Base-by-base conservation (phyloP, 2,329 filamentous ascomycete genomes). In the Colletotrichum karsti region DNA sequence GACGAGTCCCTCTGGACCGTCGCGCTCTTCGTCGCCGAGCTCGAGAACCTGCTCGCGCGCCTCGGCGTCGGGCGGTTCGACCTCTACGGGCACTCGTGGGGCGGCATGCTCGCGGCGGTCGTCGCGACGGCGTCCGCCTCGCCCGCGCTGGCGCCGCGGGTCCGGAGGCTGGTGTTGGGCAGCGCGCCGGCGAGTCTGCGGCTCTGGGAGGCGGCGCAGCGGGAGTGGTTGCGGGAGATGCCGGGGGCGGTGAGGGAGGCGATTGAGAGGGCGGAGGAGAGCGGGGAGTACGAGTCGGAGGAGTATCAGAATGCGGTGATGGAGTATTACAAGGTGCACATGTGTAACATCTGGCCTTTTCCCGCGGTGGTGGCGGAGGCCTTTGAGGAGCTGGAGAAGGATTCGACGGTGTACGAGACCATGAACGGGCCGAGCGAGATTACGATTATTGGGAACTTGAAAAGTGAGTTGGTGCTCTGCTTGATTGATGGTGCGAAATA, bases 51-150 rank as follows among this genome's bases (percentile, higher is more conserved):
- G 1, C 67, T 85, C 7, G 37, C 70, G 1, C 74, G 80, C 48
- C 76, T 88, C 0, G 76, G 75, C 0, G 77, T 88, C 30, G 58
- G 74, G 1, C 53, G 72, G 0, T 84, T 83, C 63, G 78, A 84
- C 67, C 61, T 87, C 0, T 76, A 83, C 1, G 85, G 86, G 1
- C 84, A 88, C 37, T 83, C 79, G 20, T 88, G 85, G 85, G 85
- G 86, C 15, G 86, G 83, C 0, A 86, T 88, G 82, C 74, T 88
- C 0, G 84, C 75, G 2, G 77, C 77, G 0, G 72, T 79, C 30
- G 84, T 80, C 74, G 84, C 84, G 0, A 54, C 59, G 9, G 35
- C 41, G 35, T 41, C 59, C 13, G 18, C 46, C 2, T 71, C 72
- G 9, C 76, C 56, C 15, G 30, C 69, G 3, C 39, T 62, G 1